A percentile compares a stretch with the other conserved stretches of the same genome.
Evolutionary conservation across 2,329 filamentous ascomycete genomes (phyloP).

Genomic region (Paracoccidioides brasiliensis): DNA sequence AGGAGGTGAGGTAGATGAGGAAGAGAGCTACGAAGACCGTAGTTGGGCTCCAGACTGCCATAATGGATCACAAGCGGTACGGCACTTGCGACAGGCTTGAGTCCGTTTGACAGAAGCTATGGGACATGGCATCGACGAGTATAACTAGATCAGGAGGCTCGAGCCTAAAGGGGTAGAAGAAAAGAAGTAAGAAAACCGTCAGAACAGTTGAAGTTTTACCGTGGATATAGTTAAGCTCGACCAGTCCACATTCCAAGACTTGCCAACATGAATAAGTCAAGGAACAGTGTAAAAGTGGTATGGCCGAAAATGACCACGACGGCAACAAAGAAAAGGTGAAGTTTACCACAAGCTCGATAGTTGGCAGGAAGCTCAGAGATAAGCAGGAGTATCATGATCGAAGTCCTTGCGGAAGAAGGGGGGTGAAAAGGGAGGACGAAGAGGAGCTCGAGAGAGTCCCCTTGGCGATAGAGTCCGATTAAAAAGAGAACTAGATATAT

Average conservation of each 20-base stretch:
- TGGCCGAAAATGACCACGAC: background rate
- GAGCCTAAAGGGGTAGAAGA: conserved; percentile 4
- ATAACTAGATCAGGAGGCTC: conserved; percentile 6
- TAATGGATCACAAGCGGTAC: conserved; percentile 13
- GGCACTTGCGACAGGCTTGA: conserved; percentile 7
- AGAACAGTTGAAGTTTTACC: background rate
- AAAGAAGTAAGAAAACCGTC: background rate
- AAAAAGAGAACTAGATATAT: background rate
- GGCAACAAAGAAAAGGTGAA: conserved; percentile 1
- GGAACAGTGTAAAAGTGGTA: background rate
- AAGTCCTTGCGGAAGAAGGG: background rate
- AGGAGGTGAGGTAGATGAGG: conserved; percentile 78
- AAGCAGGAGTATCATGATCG: background rate
- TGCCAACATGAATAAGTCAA: background rate
- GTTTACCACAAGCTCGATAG: conserved; percentile 1
- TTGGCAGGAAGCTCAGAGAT: background rate
- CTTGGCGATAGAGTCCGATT: background rate
- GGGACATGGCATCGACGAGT: conserved; percentile 6
- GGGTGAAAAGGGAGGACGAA: background rate
- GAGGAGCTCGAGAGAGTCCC: background rate
- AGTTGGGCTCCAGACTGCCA: conserved; percentile 47
- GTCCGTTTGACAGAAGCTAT: conserved; percentile 4
- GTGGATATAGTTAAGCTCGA: background rate
- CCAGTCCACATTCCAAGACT: background rate
- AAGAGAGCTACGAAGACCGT: conserved; percentile 79